These are phyloP conservation scores for Puccinia sorghi DNA, from an alignment of 1,284 basidiomycete genomes.

Conservation along the genomic window DNA sequence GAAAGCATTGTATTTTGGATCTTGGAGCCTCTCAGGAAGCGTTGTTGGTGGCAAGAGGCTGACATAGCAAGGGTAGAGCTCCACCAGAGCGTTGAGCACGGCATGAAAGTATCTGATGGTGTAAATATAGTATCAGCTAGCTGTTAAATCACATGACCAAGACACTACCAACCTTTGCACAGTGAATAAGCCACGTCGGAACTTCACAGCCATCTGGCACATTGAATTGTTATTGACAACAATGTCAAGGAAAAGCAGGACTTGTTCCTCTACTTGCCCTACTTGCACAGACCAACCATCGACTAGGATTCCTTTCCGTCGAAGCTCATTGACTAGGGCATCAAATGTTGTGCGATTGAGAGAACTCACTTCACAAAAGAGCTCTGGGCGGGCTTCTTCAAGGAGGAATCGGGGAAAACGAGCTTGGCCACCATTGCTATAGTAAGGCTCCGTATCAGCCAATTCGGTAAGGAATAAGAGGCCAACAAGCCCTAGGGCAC, in stretches of 20 bases:
- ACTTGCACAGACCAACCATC: neutral
- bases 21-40: neutral
- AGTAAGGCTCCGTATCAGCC: too few species aligned
- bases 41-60: neutral
- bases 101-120: neutral
- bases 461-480: too few species aligned
- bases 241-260: conserved; percentile 5
- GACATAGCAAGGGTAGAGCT: neutral
- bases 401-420: too few species aligned
- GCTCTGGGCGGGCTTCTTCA: neutral
- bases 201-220: neutral
- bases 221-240: neutral
- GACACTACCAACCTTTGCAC: neutral
- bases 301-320: neutral
- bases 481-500: too few species aligned
- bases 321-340: neutral
- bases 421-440: too few species aligned
- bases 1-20: neutral
- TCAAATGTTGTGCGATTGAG: neutral
- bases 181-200: neutral
- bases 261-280: neutral
- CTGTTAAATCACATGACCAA: neutral
- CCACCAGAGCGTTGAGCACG: neutral
- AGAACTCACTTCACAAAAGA: neutral
- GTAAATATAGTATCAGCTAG: neutral